phyloP scores from a whole-genome alignment of 768 basidiomycete genomes.

The Pleurotus tuoliensis region DNA sequence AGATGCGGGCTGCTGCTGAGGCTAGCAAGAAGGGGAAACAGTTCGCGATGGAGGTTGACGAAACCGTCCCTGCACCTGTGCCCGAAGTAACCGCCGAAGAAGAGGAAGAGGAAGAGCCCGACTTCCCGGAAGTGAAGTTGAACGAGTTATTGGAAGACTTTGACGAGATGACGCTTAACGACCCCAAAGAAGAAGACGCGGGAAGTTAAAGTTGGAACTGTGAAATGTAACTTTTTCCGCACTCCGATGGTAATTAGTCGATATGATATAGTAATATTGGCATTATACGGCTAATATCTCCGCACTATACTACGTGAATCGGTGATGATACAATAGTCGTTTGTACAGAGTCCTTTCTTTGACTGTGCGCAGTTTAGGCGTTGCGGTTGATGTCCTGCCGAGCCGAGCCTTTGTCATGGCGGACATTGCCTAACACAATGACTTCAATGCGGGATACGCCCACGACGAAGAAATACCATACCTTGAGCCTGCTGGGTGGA shows the following conservation, averaged over 20 bases:
- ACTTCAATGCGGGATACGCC: not conserved
- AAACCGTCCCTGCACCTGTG: constrained; percentile 20
- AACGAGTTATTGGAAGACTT: constrained; percentile 90
- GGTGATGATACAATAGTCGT: no score
- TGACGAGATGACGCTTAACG: constrained; percentile 81
- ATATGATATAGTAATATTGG: no score
- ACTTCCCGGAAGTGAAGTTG: constrained; percentile 85
- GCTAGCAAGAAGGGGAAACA: constrained; percentile 31
- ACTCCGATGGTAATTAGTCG: no score
- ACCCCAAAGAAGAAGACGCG: constrained; percentile 17
- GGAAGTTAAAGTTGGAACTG: no score
- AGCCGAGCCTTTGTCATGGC: constrained; percentile 16
- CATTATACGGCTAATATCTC: no score
- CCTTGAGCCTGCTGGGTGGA: constrained; percentile 46
- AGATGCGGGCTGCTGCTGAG: constrained; percentile 42
- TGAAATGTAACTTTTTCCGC: no score
- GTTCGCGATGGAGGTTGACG: constrained; percentile 71
- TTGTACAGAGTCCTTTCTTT: no score
- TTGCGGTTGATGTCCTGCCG: constrained; percentile 13
- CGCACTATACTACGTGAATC: no score
- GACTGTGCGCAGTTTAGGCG: not conserved
- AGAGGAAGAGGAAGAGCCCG: constrained; percentile 64
- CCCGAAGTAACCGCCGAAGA: constrained; percentile 30
- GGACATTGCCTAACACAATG: constrained; percentile 11
- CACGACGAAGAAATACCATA: constrained; percentile 11